A percentile compares a stretch with the other conserved stretches of the same genome.
Conservation (phyloP, 2,329 filamentous ascomycete genomes). For the Penicillium sp. region DNA sequence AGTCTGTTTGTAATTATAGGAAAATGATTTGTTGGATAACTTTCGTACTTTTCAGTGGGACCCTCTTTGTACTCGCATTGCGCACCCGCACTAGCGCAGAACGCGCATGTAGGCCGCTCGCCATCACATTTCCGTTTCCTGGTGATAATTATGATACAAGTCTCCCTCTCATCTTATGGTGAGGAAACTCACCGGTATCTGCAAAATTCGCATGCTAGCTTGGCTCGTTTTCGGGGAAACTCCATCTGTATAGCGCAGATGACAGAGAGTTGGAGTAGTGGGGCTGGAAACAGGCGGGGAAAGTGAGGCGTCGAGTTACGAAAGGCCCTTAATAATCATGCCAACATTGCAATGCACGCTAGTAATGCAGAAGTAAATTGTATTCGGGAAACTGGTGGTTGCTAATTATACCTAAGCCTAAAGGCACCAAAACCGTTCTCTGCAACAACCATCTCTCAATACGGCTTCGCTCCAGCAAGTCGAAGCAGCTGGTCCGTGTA, state of each 20-base stretch:
- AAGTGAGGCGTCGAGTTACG: not conserved
- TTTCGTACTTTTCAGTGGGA: conserved; percentile 12
- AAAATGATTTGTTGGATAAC: no score
- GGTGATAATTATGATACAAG: not conserved
- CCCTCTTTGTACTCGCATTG: conserved; percentile 21
- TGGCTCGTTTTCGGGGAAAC: conserved; percentile 19
- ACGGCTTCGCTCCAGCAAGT: conserved; percentile 12
- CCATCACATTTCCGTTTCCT: conserved; percentile 23
- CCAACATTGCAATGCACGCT: not conserved
- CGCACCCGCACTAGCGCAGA: conserved; percentile 16
- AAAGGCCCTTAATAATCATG: conserved; percentile 1
- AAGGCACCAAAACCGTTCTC: not conserved
- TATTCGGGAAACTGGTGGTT: not conserved
- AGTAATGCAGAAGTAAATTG: not conserved
- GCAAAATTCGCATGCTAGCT: conserved; percentile 20
- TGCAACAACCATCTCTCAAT: not conserved
- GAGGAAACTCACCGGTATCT: conserved; percentile 14
- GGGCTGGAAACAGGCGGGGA: not conserved
- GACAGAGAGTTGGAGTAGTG: not conserved
- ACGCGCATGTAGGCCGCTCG: conserved; percentile 16
- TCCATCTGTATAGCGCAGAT: conserved; percentile 1
- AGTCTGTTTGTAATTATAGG: not conserved
- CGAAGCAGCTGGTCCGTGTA: conserved; percentile 11
- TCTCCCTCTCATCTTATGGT: not conserved
- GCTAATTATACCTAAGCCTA: not conserved